A percentile compares a stretch with the other conserved stretches of the same genome.
These are phyloP conservation scores for Globisporangium abappressorium DNA, from an alignment of 352 stramenopile genomes.

Conservation along the genomic window DNA sequence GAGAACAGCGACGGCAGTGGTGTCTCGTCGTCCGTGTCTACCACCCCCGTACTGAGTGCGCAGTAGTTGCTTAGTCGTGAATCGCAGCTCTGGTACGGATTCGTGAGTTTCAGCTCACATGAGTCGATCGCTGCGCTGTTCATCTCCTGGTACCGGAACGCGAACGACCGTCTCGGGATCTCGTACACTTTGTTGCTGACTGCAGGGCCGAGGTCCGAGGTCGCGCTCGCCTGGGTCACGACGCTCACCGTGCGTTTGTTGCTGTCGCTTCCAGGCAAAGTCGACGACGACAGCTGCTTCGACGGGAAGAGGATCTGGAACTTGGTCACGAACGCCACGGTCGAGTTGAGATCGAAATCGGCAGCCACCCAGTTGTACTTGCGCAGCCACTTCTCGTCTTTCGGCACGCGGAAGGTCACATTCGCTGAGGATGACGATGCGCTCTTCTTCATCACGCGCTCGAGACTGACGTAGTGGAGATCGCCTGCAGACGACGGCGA, in stretches of 20 bases:
- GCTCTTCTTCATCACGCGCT: not conserved
- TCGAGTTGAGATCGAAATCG: not conserved
- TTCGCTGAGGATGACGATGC: not conserved
- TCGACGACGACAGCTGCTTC: not conserved
- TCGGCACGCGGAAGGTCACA: not conserved
- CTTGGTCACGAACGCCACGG: conserved; percentile 3
- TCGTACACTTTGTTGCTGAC: conserved; percentile 7
- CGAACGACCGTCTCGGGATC: conserved; percentile 1
- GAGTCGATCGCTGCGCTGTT: not conserved
- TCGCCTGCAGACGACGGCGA: not conserved
- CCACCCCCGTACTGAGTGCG: not conserved
- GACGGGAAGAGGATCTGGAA: not conserved
- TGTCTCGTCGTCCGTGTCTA: not conserved
- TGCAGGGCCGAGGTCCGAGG: not conserved
- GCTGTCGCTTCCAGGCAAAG: not conserved
- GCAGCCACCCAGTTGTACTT: conserved; percentile 1
- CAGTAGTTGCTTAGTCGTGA: conserved; percentile 4
- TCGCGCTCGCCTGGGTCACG: not conserved
- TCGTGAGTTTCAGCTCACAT: not conserved
- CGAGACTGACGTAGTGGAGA: not conserved
- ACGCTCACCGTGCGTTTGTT: not conserved
- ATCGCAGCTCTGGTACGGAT: not conserved
- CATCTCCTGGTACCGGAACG: not conserved
- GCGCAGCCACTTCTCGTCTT: not conserved
- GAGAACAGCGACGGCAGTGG: not conserved